Base-by-base conservation (phyloP, 768 basidiomycete species). In the Tephrocybe sp. region DNA sequence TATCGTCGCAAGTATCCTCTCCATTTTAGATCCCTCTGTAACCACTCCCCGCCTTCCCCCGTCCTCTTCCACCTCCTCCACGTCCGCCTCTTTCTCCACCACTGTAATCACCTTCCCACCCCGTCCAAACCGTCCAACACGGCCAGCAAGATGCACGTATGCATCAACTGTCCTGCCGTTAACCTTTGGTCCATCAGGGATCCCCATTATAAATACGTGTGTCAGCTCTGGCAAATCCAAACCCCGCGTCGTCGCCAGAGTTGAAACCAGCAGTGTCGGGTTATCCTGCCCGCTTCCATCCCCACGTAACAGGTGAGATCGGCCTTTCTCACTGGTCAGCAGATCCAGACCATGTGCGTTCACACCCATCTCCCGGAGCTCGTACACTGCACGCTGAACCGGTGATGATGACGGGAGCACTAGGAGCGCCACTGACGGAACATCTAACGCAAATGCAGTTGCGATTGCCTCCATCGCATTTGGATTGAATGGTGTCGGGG, bases 191-290 rank as follows among this genome's bases (percentile, higher is more conserved):
- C 72, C 76, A 52, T 79, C 76, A 5, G 81, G 77, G 2, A 86
- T 68, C 3, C 88, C 88, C 39, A 86, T 67, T 44, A 90, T 70
- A 64, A 92, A 90, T 17, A 91, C 88, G 62, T 90, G 89, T 41
- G 80, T 79, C 58, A 91, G 71, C 54, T 75, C 76, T 9, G 83
- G 84, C 45, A 91, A 66, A 68, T 92, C 88, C 43, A 92, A 67
- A 23, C 89, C 89, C 42, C 90, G 83, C 30, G 80, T 81, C 17
- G 84, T 84, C 15, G 87, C 85, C 20, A 80, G 69, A 0, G 88
- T 90, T 12, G 79, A 76, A 34, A 92, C 85, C 26, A 92, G 72
- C 60, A 91, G 63, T 20, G 68, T 79, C 20, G 88, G 85, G 59
- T 79, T 77, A 59, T 78, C 80, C 32, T 74, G 65, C 26, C 64